Base-by-base conservation (phyloP, 1,284 basidiomycete genomes). In the Microbotryum intermedium region DNA sequence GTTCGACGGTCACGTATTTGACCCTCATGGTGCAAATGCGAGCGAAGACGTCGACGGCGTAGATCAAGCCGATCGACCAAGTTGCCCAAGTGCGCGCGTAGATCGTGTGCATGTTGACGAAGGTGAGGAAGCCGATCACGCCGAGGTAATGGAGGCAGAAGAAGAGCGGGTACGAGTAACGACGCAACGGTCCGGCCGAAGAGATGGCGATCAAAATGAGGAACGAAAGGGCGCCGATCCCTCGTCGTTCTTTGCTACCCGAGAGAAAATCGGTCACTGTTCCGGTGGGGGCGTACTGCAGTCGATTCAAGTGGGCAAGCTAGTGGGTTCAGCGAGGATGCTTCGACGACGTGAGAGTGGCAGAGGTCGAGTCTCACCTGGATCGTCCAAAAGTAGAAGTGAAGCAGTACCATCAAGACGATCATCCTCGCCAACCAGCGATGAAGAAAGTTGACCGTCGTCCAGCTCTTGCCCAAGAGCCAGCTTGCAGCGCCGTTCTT, bases 81-180 rank as follows among this genome's bases (percentile, higher is more conserved):
- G 60, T 64, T 21, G 62, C 59, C 62, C 62, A 67, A 0, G 49
- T 34, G 13, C 49, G 34, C 1, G 62, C 62, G 47, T 67, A 64
- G 39, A 59, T 49, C 10, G 65, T 67, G 56, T 67, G 65, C 16
- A 34, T 20, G 54, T 64, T 64, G 44, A 67, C 50, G 9, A 53
- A 58, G 47, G 53, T 56, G 29, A 67, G 56, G 56, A 64, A 64
- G 3, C 59, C 62, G 54, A 67, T 48, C 26, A 64, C 48, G 44
- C 62, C 62, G 58, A 62, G 51, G 55, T 61, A 58, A 50, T 67
- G 65, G 20, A 64, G 59, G 28, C 30, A 20, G 54, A 64, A 64
- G 58, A 64, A 67, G 57, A 61, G 6, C 2, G 62, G 65, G 51
- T 67, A 62, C 4, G 59, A 57, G 53, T 55, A 50, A 23, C 57